Evolutionary conservation across 805 yeast genomes (phyloP), one percentile per base, ranked within the genome.

Genomic region (Kodamaea kaohsiungensis): DNA sequence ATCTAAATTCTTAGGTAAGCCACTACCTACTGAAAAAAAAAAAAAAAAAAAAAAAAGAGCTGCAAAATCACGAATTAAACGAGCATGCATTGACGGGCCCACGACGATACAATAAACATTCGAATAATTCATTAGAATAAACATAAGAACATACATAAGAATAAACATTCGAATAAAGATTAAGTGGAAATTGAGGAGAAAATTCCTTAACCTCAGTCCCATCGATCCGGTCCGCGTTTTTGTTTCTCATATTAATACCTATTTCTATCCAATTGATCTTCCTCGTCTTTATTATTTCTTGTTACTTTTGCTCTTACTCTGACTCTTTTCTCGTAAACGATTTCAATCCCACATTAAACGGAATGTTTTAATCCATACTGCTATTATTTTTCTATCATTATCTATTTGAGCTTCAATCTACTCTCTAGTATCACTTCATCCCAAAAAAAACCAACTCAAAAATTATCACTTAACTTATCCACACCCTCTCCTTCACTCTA

Each of bases 11-110:
- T 40, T 40, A 40, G 25, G 9, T 40, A 40, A 40, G 19, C 45
- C 4, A 40, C 25, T 22, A n/a, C n/a, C n/a, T 17, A 39, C 15
- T n/a, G 19, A 39, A 17, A 39, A 39, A 39, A n/a, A 6, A 22
- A 22, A 22, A 22, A 22, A 22, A 22, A 22, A 22, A 22, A 22
- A 22, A 22, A 22, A 22, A 22, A 22, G 25, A 40, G 45, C 45
- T 40, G 45, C 45, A 40, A 40, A 40, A 16, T 17, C 45, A 3
- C 45, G 22, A 30, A 40, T 40, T 40, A 40, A 40, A 40, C 45
- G 45, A 40, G 45, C 12, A 30, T 30, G 35, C 35, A 30, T 30
- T 30, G 35, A 30, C 35, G 35, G 35, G 8, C 10, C 13, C 35
- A 30, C 8, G 17, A 38, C 42, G 25, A 17, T 19, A 40, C 45